Evolutionary conservation across 2,329 filamentous ascomycete species (phyloP).

Genomic region (Fusarium sp.): DNA sequence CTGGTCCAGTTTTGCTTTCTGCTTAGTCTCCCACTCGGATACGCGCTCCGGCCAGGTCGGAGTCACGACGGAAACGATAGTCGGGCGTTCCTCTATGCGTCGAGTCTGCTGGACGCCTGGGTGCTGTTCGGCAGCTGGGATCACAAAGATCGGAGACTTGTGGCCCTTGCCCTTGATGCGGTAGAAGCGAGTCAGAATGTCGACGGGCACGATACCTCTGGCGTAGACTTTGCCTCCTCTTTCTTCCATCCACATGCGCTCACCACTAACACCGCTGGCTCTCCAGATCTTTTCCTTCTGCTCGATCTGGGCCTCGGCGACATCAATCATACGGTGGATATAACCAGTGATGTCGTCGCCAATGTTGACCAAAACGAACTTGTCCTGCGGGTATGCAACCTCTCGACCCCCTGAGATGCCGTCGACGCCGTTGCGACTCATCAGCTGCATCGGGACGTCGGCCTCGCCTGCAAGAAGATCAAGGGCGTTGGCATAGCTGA

Average conservation of each 20-base stretch:
- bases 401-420: conserved; percentile 61
- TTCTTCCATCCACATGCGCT: conserved; percentile 47
- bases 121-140: conserved; percentile 61
- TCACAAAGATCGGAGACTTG: conserved; percentile 61
- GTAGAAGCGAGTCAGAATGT: conserved; percentile 63
- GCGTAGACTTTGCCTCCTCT: conserved; percentile 46
- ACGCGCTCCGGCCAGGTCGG: conserved; percentile 48
- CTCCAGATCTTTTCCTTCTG: conserved; percentile 48
- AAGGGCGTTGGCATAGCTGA: conserved; percentile 60
- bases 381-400: conserved; percentile 65
- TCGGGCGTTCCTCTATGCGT: conserved; percentile 58
- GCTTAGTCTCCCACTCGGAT: conserved; percentile 44
- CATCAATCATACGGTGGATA: conserved; percentile 60
- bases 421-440: conserved; percentile 63
- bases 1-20: conserved; percentile 36
- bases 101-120: conserved; percentile 56
- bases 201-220: conserved; percentile 60
- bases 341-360: conserved; percentile 61
- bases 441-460: conserved; percentile 60
- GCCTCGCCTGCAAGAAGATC: conserved; percentile 63
- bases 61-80: conserved; percentile 45
- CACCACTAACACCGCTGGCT: conserved; percentile 54
- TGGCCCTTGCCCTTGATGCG: conserved; percentile 57
- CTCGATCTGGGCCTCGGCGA: conserved; percentile 54
- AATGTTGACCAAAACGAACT: conserved; percentile 65